These are phyloP conservation scores for Rhodofomes roseus DNA, from an alignment of 1,284 basidiomycete species.

Conservation along the genomic window DNA sequence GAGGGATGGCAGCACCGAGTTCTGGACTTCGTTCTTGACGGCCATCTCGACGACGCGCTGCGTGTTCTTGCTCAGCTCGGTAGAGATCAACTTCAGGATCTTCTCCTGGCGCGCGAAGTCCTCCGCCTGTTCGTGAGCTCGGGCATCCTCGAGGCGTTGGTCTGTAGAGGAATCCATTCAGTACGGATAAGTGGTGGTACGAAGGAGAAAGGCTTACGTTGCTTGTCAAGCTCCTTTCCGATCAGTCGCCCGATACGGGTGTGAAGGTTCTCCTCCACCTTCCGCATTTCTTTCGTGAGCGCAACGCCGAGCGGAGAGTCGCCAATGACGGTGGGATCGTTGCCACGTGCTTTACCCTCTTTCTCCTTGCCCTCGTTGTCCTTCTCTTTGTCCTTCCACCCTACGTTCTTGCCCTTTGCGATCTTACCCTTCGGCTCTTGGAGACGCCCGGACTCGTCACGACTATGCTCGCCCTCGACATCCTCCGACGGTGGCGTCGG, in stretches of 20 bases:
- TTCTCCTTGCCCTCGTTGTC: constrained; percentile 44
- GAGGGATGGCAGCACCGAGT: constrained; percentile 73
- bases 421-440: constrained; percentile 51
- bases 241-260: constrained; percentile 70
- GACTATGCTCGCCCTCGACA: constrained; percentile 54
- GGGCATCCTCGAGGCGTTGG: constrained; percentile 75
- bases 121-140: constrained; percentile 68
- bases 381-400: constrained; percentile 55
- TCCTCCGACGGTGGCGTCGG: constrained; percentile 74
- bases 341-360: constrained; percentile 32
- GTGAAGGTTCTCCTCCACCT: constrained; percentile 76
- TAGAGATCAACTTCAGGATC: constrained; percentile 81
- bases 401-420: constrained; percentile 56
- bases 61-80: constrained; percentile 79
- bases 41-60: constrained; percentile 82
- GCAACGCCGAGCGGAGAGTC: constrained; percentile 52
- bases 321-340: constrained; percentile 40
- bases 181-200: neutral
- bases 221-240: constrained; percentile 82
- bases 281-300: constrained; percentile 70
- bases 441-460: constrained; percentile 50
- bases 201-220: constrained; percentile 47
- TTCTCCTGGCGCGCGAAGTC: constrained; percentile 82
- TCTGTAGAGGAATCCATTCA: constrained; percentile 39
- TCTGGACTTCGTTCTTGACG: constrained; percentile 76